Conservation (phyloP, 805 yeast genomes). For the Candida silvicultrix region DNA sequence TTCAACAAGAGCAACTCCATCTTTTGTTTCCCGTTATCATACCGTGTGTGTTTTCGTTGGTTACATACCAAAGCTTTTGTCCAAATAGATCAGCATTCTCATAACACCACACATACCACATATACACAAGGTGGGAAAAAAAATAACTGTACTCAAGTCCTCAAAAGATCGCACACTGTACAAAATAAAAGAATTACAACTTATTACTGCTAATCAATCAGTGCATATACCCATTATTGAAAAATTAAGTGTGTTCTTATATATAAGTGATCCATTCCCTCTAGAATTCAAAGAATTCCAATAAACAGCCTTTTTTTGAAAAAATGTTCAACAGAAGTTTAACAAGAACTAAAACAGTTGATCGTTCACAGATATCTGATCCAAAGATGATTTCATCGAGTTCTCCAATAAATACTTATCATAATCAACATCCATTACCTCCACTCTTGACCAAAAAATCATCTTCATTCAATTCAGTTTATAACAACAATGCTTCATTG, state of each 20-base stretch:
- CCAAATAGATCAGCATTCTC: background rate
- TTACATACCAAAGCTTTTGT: background rate
- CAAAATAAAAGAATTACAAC: no score
- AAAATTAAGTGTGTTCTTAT: background rate
- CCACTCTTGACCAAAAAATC: background rate
- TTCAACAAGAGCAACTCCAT: background rate
- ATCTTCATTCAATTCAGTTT: background rate
- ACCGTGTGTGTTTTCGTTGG: background rate
- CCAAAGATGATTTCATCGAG: background rate
- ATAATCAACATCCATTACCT: background rate
- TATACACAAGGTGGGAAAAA: no score
- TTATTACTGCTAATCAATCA: no score
- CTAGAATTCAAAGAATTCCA: background rate
- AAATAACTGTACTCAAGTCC: no score
- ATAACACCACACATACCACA: no score
- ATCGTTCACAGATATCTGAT: background rate
- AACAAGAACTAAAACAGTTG: background rate
- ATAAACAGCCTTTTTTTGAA: background rate
- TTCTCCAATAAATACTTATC: background rate
- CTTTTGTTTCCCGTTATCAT: background rate
- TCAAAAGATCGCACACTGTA: no score
- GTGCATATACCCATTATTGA: no score
- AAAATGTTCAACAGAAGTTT: background rate
- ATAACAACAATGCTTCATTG: background rate
- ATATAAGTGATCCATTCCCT: background rate